Evolutionary conservation across 2,329 filamentous ascomycete genomes (phyloP).

Genomic region (Nemania bipapillata): DNA sequence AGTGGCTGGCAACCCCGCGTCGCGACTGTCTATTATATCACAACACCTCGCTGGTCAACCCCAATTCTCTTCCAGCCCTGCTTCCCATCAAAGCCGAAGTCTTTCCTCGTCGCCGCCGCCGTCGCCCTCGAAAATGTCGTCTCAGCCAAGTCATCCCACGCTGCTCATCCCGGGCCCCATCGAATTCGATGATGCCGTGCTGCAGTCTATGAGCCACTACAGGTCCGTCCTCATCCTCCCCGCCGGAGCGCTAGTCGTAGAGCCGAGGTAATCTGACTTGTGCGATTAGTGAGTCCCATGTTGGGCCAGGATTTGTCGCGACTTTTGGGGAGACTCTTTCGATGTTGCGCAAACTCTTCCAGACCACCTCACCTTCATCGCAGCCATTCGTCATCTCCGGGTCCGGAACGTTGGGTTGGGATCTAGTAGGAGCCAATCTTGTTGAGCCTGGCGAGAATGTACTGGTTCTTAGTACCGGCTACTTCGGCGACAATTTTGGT

Average conservation of each 20-base stretch:
- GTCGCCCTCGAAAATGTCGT: slow-evolving; percentile 64
- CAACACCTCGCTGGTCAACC: slow-evolving; percentile 45
- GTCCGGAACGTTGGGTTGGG: slow-evolving; percentile 96
- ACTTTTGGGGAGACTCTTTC: slow-evolving; percentile 89
- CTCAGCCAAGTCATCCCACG: slow-evolving; percentile 71
- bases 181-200: slow-evolving; percentile 96
- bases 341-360: slow-evolving; percentile 92
- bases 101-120: slow-evolving; percentile 38
- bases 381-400: slow-evolving; percentile 95
- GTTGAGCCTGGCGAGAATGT: slow-evolving; percentile 89
- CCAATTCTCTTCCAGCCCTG: slow-evolving; percentile 41
- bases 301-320: slow-evolving; percentile 86
- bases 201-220: slow-evolving; percentile 94
- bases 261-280: slow-evolving; percentile 30
- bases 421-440: slow-evolving; percentile 92
- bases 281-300: slow-evolving; percentile 84
- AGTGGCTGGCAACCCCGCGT: slow-evolving; percentile 48
- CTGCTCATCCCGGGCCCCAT: slow-evolving; percentile 97
- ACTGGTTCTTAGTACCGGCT: slow-evolving; percentile 92
- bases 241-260: neutral
- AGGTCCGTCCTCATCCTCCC: slow-evolving; percentile 65
- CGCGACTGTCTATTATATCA: slow-evolving; percentile 48
- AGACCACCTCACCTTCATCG: slow-evolving; percentile 80
- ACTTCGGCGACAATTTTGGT: slow-evolving; percentile 95
- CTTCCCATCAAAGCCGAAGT: slow-evolving; percentile 39